Conservation (phyloP, 2,329 filamentous ascomycete genomes). For the Arthroderma sp. region DNA sequence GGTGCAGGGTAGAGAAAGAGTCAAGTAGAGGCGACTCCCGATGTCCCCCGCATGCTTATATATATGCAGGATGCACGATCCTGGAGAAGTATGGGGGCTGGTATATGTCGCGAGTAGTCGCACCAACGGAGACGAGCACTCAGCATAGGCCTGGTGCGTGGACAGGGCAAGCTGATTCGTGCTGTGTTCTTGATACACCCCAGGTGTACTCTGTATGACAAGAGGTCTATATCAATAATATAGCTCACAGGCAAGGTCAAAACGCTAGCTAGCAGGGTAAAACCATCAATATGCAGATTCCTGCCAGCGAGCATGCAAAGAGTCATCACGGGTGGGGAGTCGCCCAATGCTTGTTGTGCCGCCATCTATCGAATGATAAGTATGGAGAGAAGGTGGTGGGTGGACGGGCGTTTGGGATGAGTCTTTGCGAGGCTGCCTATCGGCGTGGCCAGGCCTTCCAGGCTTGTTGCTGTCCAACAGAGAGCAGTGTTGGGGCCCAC, state of each 20-base stretch:
- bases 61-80: neutral
- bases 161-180: neutral
- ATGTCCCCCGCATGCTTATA: neutral
- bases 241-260: neutral
- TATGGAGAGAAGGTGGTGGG: neutral
- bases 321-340: neutral
- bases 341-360: neutral
- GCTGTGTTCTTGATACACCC: neutral
- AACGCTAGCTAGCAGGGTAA: neutral
- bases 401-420: neutral
- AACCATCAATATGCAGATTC: neutral
- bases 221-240: too few relatives aligned
- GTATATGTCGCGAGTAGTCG: too few relatives aligned
- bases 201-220: neutral
- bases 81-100: neutral
- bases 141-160: neutral
- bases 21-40: neutral
- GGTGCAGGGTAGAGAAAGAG: neutral
- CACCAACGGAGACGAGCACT: too few relatives aligned
- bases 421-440: neutral
- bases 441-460: neutral
- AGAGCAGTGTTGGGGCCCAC: neutral
- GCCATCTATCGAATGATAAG: neutral
- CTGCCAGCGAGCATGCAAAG: neutral
- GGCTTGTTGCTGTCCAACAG: neutral